These are phyloP conservation scores for Aspergillus heteromorphus DNA, from an alignment of 495 filamentous ascomycete genomes.

Conservation along the genomic window DNA sequence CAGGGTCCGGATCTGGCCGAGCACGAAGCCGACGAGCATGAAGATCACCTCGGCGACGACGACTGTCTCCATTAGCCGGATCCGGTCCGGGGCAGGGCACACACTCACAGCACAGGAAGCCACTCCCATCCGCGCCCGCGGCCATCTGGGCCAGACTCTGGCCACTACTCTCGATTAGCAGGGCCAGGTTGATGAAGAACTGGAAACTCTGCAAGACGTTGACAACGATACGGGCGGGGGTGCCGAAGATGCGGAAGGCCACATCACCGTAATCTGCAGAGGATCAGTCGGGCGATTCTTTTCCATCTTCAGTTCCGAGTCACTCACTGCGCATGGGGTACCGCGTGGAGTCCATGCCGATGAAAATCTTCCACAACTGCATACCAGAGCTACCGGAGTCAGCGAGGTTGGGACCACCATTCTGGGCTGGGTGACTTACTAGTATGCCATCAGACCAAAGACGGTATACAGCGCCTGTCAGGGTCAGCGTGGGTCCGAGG, in stretches of 20 bases:
- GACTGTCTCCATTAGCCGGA: neutral
- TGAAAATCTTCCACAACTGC: neutral
- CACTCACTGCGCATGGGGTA: constrained; percentile 1
- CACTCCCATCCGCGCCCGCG: neutral
- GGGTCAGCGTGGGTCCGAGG: neutral
- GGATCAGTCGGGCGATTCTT: neutral
- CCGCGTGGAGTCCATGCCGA: neutral
- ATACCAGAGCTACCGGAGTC: neutral
- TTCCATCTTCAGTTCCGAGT: too few relatives aligned
- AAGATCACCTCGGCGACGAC: neutral
- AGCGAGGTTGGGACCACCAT: neutral
- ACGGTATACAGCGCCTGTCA: neutral
- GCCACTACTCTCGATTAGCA: neutral
- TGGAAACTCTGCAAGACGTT: neutral
- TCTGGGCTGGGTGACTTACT: neutral
- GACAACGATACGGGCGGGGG: neutral
- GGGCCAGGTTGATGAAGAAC: neutral
- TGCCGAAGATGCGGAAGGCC: neutral
- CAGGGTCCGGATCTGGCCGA: neutral
- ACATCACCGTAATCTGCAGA: neutral
- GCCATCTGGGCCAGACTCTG: neutral
- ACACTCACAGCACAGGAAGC: neutral
- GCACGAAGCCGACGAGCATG: neutral
- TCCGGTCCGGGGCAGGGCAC: neutral
- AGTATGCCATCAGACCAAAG: neutral